Conservation (phyloP, 768 basidiomycete species). For the Boletus vinaceobasis region DNA sequence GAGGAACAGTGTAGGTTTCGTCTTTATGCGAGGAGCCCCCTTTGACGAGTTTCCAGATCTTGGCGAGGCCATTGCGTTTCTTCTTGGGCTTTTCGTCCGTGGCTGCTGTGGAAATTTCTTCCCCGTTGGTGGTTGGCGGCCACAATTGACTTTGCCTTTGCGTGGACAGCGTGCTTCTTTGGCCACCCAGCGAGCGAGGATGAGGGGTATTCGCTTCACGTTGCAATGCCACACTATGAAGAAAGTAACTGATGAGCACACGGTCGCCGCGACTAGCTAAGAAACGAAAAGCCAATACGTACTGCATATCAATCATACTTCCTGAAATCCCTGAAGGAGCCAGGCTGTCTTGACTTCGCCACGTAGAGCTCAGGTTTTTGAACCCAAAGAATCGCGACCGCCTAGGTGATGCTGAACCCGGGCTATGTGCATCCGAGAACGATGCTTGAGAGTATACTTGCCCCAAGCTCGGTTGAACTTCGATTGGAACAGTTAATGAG, state of each 20-base stretch:
- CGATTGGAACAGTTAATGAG: slow-evolving; percentile 55
- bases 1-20: slow-evolving; percentile 21
- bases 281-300: slow-evolving; percentile 35
- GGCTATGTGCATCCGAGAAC: slow-evolving; percentile 75
- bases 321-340: slow-evolving; percentile 79
- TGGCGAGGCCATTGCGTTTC: slow-evolving; percentile 73
- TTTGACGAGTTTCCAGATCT: slow-evolving; percentile 79
- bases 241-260: slow-evolving; percentile 7
- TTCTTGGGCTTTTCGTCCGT: slow-evolving; percentile 61
- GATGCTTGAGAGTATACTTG: slow-evolving; percentile 75
- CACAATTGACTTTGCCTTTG: slow-evolving; percentile 53
- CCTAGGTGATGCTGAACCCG: slow-evolving; percentile 63
- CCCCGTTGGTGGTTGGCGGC: slow-evolving; percentile 41
- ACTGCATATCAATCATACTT: slow-evolving; percentile 95
- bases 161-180: slow-evolving; percentile 32
- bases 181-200: slow-evolving; percentile 32
- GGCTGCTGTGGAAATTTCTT: slow-evolving; percentile 8
- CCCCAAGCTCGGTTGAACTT: slow-evolving; percentile 56
- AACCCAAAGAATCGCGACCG: slow-evolving; percentile 77
- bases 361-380: slow-evolving; percentile 65
- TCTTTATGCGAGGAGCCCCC: slow-evolving; percentile 48
- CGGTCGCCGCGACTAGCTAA: not conserved
- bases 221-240: slow-evolving; percentile 68
- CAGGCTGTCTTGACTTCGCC: slow-evolving; percentile 78
- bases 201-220: slow-evolving; percentile 47